These are phyloP conservation scores for Medicago lupulina DNA, from an alignment of 306 rosid species.

Conservation along the genomic window DNA sequence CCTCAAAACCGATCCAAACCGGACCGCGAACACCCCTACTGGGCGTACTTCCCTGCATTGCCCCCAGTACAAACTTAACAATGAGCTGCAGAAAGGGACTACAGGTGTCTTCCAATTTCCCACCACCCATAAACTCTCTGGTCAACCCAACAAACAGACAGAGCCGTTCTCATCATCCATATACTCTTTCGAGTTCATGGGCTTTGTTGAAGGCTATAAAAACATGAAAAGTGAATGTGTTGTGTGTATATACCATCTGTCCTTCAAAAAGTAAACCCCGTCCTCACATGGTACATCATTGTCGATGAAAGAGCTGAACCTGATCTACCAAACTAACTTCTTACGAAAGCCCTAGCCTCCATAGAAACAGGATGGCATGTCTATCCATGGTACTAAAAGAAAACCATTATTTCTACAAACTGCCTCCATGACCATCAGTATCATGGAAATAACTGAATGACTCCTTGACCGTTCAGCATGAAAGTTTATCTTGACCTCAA, in stretches of 20 bases:
- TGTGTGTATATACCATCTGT: too few relatives aligned
- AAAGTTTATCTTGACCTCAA: slow-evolving; percentile 2
- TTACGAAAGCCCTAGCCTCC: background rate
- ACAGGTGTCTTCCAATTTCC: too few relatives aligned
- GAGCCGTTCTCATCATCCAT: too few relatives aligned
- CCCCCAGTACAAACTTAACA: background rate
- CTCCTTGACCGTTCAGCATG: slow-evolving; percentile 4
- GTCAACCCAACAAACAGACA: too few relatives aligned
- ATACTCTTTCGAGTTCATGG: too few relatives aligned
- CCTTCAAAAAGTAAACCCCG: background rate
- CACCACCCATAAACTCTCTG: too few relatives aligned
- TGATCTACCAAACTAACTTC: background rate
- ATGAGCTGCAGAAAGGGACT: too few relatives aligned
- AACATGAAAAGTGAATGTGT: too few relatives aligned
- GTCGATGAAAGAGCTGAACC: background rate
- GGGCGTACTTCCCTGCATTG: background rate
- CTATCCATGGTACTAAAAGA: background rate
- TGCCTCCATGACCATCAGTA: background rate
- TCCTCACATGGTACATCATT: background rate
- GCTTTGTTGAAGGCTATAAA: too few relatives aligned
- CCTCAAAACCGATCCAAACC: too few relatives aligned
- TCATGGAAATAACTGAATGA: background rate
- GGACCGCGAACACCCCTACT: too few relatives aligned
- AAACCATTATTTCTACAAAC: slow-evolving; percentile 7
- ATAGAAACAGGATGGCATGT: background rate